Evolutionary conservation across 176 grass and related monocot species (phyloP).

Genomic region (Pontederia crassipes): DNA sequence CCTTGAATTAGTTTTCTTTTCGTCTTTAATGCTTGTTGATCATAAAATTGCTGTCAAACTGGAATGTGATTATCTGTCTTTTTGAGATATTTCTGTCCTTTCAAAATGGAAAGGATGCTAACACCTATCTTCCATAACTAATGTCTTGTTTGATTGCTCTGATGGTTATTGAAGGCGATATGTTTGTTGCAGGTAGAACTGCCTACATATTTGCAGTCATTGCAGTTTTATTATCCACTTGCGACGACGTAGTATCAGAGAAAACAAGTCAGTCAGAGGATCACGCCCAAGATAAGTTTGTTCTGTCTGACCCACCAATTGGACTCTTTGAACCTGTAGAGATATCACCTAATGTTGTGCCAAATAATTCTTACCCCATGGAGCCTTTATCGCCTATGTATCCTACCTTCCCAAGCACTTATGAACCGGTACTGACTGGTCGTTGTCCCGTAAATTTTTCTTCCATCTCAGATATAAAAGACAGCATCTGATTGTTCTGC

Average conservation of each 20-base stretch:
- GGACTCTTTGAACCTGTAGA: slow-evolving; percentile 92
- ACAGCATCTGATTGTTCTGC: slow-evolving; percentile 83
- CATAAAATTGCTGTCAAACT: no score
- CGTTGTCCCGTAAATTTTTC: slow-evolving; percentile 89
- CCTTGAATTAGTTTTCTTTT: no score
- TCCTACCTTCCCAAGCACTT: slow-evolving; percentile 66
- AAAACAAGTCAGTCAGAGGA: slow-evolving; percentile 46
- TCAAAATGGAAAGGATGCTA: no score
- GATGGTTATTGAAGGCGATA: no score
- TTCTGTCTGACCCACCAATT: slow-evolving; percentile 84
- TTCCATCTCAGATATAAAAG: slow-evolving; percentile 44
- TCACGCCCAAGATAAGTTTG: slow-evolving; percentile 40
- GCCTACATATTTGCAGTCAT: slow-evolving; percentile 29
- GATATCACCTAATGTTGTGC: slow-evolving; percentile 72
- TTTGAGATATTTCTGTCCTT: no score
- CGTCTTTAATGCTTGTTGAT: no score
- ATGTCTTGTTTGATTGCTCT: no score
- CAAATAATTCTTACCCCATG: slow-evolving; percentile 50
- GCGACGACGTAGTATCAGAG: slow-evolving; percentile 43
- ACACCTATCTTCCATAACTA: no score
- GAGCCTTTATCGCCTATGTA: slow-evolving; percentile 81
- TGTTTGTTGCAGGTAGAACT: neutral
- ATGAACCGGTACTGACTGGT: slow-evolving; percentile 76
- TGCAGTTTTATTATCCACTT: slow-evolving; percentile 49
- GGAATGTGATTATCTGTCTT: no score